Evolutionary conservation across 2,329 filamentous ascomycete genomes (phyloP).

Genomic region (Ascochyta clinopodiicola): DNA sequence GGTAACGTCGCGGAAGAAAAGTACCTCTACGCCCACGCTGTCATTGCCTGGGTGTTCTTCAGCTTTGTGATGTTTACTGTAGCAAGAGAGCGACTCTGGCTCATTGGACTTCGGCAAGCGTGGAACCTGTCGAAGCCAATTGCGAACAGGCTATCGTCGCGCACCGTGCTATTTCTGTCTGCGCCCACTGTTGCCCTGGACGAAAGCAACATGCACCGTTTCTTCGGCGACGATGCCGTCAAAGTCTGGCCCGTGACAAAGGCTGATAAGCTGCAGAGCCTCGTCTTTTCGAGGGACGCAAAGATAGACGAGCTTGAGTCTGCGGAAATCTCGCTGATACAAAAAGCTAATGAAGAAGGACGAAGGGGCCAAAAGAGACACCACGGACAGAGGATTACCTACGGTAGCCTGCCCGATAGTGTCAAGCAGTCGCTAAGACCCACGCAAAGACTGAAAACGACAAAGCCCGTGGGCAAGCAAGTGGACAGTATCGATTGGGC

Average conservation of each 20-base stretch:
- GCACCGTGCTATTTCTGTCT: slow-evolving; percentile 87
- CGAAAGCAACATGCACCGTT: slow-evolving; percentile 74
- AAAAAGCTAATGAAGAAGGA: slow-evolving; percentile 74
- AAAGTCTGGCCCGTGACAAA: slow-evolving; percentile 85
- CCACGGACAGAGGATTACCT: slow-evolving; percentile 54
- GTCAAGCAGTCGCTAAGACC: slow-evolving; percentile 67
- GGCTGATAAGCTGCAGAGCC: slow-evolving; percentile 76
- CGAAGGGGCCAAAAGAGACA: slow-evolving; percentile 67
- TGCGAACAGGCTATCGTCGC: slow-evolving; percentile 83
- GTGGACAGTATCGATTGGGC: slow-evolving; percentile 95
- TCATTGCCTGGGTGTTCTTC: slow-evolving; percentile 82
- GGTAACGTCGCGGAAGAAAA: slow-evolving; percentile 73
- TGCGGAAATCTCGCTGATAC: slow-evolving; percentile 86
- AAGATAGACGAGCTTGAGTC: slow-evolving; percentile 82
- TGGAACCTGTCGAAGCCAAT: slow-evolving; percentile 87
- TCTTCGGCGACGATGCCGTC: slow-evolving; percentile 82
- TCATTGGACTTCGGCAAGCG: slow-evolving; percentile 90
- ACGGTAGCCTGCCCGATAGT: slow-evolving; percentile 59
- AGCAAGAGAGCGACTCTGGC: slow-evolving; percentile 87
- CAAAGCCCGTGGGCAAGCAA: slow-evolving; percentile 75
- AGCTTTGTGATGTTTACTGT: slow-evolving; percentile 87
- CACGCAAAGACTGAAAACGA: slow-evolving; percentile 43
- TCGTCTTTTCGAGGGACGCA: slow-evolving; percentile 82
- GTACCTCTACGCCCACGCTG: slow-evolving; percentile 77
- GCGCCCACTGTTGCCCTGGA: slow-evolving; percentile 81